Base-by-base conservation (phyloP, 78 protist genomes). In the Pigoraptor vietnamica region DNA sequence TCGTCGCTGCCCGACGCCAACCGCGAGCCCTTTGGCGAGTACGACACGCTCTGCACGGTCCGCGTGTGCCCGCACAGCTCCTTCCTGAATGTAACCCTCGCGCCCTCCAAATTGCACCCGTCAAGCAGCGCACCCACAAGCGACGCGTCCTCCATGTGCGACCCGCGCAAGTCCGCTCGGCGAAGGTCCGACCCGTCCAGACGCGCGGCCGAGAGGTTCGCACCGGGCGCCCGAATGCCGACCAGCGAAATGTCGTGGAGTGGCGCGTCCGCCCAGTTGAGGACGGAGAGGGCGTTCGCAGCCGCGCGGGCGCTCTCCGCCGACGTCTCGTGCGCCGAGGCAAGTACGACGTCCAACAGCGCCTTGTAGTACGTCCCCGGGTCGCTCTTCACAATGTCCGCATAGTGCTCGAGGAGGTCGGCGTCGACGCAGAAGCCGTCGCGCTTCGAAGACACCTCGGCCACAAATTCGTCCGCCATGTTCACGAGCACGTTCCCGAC, bases 41-140 rank as follows among this genome's bases (percentile, higher is more conserved):
- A 81, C 39, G 89, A 91, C 25, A 91, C 81, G 37, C 90, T 24
- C 83, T 24, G 10, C 34, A 91, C 93, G 14, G 67, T 48, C 29
- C 67, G 67, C 14, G 67, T 48, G 67, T 48, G 67, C 29, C 67
- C 67, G 67, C 67, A 48, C 67, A 48, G 6, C 14, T 48, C 67
- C 67, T 48, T 48, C 29, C 67, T 6, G 67, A 48, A 48, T 48
- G 67, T 48, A 48, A 48, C 14, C 67, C 67, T 6, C 67, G 67
- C 67, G 14, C 67, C 67, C 67, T 48, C 67, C 29, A 48, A 14
- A 14, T 48, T 48, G 67, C 67, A 48, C 29, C 14, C 67, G 67
- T 48, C 67, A 48, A 48, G 67, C 6, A 48, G 67, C 67, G 67
- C 14, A 14, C 67, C 67, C 6, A 48, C 67, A 48, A 48, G 67